Conservation (phyloP, 495 filamentous ascomycete genomes). For the Rhizodiscina lignyota region DNA sequence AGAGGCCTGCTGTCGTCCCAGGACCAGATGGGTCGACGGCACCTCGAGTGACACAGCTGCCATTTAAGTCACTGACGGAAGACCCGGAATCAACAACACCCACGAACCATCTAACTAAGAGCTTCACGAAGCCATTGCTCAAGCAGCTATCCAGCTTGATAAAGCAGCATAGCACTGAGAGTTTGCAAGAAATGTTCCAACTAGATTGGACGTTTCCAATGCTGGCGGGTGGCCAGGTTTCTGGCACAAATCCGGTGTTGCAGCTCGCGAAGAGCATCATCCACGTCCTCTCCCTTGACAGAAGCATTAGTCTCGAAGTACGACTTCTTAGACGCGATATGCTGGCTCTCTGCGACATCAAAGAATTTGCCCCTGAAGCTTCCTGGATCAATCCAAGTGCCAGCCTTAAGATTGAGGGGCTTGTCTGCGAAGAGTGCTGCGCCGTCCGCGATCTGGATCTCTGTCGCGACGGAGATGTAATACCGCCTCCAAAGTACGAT, state of each 20-base stretch:
- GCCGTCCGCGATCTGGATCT: constrained; percentile 79
- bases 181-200: constrained; percentile 76
- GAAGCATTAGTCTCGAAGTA: constrained; percentile 70
- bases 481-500: constrained; percentile 23
- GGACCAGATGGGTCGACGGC: constrained; percentile 26
- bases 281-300: constrained; percentile 79
- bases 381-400: constrained; percentile 74
- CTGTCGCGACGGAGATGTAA: constrained; percentile 70
- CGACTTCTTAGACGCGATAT: constrained; percentile 77
- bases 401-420: constrained; percentile 41
- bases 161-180: constrained; percentile 66
- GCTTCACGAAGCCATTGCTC: constrained; percentile 77
- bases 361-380: constrained; percentile 80
- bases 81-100: constrained; percentile 35
- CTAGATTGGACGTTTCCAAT: constrained; percentile 76
- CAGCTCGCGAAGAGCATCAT: constrained; percentile 83
- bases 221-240: constrained; percentile 59
- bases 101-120: constrained; percentile 50
- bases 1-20: constrained; percentile 36
- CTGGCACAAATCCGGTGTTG: constrained; percentile 57
- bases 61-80: constrained; percentile 36
- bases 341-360: constrained; percentile 76
- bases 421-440: constrained; percentile 78
- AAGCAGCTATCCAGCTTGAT: constrained; percentile 70
- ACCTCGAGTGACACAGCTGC: constrained; percentile 66